phyloP scores from a whole-genome alignment of 2,329 filamentous ascomycete genomes.

The Ascochyta clinopodiicola region DNA sequence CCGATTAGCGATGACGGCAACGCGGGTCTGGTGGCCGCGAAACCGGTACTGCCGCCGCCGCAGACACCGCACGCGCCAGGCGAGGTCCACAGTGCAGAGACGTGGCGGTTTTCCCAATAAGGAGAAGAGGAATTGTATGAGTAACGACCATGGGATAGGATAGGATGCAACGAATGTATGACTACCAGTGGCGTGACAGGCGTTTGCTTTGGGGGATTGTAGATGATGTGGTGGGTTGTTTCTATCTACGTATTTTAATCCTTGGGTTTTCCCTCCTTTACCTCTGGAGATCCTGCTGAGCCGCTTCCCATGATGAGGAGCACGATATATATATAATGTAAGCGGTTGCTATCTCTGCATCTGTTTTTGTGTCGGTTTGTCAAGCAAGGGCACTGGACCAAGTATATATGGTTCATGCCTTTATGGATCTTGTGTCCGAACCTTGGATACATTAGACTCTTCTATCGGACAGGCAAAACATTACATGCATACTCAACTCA shows the following conservation, averaged over 20 bases:
- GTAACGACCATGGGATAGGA: background rate
- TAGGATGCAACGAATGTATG: slow-evolving; percentile 7
- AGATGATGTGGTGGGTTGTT: background rate
- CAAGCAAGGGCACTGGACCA: no score
- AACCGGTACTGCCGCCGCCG: slow-evolving; percentile 6
- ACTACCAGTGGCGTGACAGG: background rate
- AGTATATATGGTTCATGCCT: no score
- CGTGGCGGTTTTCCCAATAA: slow-evolving; percentile 35
- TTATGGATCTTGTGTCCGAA: no score
- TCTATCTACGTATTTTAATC: background rate
- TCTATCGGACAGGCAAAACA: no score
- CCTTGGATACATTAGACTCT: no score
- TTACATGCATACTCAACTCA: no score
- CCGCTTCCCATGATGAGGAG: background rate
- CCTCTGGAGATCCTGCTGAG: no score
- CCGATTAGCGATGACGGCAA: slow-evolving; percentile 45
- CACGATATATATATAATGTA: background rate
- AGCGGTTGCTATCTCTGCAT: background rate
- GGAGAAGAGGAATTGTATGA: background rate
- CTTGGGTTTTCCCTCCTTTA: background rate
- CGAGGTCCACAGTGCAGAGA: slow-evolving; percentile 37
- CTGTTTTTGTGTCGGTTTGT: no score
- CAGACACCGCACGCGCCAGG: slow-evolving; percentile 8
- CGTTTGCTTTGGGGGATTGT: background rate
- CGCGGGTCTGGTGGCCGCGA: slow-evolving; percentile 7